These are phyloP conservation scores for Ceriops decandra DNA, from an alignment of 345 rosid species.

Conservation along the genomic window DNA sequence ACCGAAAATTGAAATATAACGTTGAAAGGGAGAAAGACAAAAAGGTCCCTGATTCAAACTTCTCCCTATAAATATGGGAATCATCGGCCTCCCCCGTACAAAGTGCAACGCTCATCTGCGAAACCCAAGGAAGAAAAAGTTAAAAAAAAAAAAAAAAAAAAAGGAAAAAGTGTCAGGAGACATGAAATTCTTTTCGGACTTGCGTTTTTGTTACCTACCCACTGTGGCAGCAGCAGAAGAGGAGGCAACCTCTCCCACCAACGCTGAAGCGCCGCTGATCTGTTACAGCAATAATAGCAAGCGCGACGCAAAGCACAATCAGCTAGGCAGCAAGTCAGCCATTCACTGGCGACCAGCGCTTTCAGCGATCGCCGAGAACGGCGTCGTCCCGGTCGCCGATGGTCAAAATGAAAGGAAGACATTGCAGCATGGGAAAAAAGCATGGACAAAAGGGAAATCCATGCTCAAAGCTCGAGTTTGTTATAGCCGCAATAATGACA, in stretches of 20 bases:
- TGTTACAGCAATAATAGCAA: not conserved
- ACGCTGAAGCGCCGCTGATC: not conserved
- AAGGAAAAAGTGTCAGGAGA: not conserved
- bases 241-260: not conserved
- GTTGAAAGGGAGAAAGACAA: too few relatives aligned
- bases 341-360: constrained; percentile 28
- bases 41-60: too few relatives aligned
- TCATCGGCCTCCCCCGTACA: too few relatives aligned
- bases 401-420: not conserved
- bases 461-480: too few relatives aligned
- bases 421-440: constrained; percentile 11
- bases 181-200: constrained; percentile 32
- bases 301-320: not conserved
- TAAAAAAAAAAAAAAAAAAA: too few relatives aligned
- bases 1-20: too few relatives aligned
- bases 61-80: too few relatives aligned
- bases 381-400: not conserved
- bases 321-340: not conserved
- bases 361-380: constrained; percentile 29
- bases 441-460: not conserved
- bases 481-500: too few relatives aligned
- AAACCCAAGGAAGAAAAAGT: too few relatives aligned
- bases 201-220: constrained; percentile 25
- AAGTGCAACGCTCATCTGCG: too few relatives aligned
- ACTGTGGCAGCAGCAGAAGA: not conserved